Evolutionary conservation across 352 stramenopile species (phyloP).

Genomic region (Phytopythium kandeliae): DNA sequence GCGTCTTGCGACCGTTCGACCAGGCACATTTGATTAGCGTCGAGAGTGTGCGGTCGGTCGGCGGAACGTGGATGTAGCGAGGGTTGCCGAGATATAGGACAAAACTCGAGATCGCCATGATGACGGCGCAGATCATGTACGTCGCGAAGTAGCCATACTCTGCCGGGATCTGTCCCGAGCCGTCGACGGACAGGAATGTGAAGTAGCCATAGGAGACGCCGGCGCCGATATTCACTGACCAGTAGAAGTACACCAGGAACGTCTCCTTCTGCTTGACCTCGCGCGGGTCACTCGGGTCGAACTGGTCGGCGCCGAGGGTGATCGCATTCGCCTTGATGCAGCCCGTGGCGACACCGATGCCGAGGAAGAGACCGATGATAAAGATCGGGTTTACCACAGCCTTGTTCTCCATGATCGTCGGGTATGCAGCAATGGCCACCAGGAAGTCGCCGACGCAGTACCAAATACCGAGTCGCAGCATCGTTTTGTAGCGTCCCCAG

Average conservation of each 20-base stretch:
- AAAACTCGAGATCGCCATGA: conserved; percentile 30
- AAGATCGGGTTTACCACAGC: conserved; percentile 44
- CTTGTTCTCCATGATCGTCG: conserved; percentile 35
- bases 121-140: conserved; percentile 43
- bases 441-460: conserved; percentile 62
- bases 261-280: conserved; percentile 47
- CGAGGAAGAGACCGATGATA: conserved; percentile 45
- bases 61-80: conserved; percentile 42
- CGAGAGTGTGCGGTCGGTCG: conserved; percentile 31
- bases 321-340: conserved; percentile 59
- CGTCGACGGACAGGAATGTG: conserved; percentile 67
- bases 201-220: conserved; percentile 71
- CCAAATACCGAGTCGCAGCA: conserved; percentile 52
- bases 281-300: conserved; percentile 30
- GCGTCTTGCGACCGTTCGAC: conserved; percentile 15
- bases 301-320: conserved; percentile 51
- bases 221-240: conserved; percentile 65
- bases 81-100: conserved; percentile 28
- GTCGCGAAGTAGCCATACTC: conserved; percentile 79
- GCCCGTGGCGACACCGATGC: conserved; percentile 34
- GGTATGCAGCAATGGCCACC: conserved; percentile 47
- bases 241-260: conserved; percentile 85
- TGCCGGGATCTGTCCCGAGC: conserved; percentile 46
- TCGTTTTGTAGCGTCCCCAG: conserved; percentile 54
- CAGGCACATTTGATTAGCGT: conserved; percentile 28